These are phyloP conservation scores for Aspergillus brasiliensis DNA, from an alignment of 2,329 filamentous ascomycete genomes.

Conservation along the genomic window DNA sequence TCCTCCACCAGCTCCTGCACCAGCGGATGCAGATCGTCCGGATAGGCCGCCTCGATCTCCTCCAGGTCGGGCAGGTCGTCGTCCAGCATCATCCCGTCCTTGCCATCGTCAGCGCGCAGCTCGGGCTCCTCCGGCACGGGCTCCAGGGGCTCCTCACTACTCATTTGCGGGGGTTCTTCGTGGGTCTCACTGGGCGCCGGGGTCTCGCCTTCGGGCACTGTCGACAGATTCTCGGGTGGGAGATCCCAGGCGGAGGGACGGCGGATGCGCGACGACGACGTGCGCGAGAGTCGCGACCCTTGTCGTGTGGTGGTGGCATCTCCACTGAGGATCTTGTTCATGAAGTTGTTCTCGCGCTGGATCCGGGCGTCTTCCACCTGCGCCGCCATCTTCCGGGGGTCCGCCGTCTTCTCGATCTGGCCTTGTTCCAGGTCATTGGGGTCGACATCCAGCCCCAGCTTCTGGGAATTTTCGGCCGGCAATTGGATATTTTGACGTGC, in stretches of 20 bases:
- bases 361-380: conserved; percentile 47
- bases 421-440: conserved; percentile 49
- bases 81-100: conserved; percentile 4
- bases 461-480: conserved; percentile 36
- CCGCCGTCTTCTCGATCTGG: conserved; percentile 39
- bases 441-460: conserved; percentile 41
- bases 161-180: conserved; percentile 9
- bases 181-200: conserved; percentile 14
- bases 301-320: conserved; percentile 21
- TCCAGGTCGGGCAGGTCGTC: conserved; percentile 17
- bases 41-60: conserved; percentile 36
- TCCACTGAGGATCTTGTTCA: conserved; percentile 37
- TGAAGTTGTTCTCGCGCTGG: conserved; percentile 45
- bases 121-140: conserved; percentile 23
- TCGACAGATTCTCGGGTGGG: conserved; percentile 23
- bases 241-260: conserved; percentile 24
- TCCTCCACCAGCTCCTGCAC: conserved; percentile 48
- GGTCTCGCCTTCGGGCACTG: conserved; percentile 27
- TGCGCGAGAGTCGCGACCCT: conserved; percentile 23
- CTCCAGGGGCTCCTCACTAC: conserved; percentile 24
- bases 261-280: conserved; percentile 25
- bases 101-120: conserved; percentile 9
- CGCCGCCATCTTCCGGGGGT: conserved; percentile 46
- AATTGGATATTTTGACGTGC: conserved; percentile 32
- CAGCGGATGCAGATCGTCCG: conserved; percentile 49